Percentiles rank a stretch among this genome's conserved stretches.
Conservation (phyloP, 2,329 filamentous ascomycete species). For the Corinectria fuckeliana region DNA sequence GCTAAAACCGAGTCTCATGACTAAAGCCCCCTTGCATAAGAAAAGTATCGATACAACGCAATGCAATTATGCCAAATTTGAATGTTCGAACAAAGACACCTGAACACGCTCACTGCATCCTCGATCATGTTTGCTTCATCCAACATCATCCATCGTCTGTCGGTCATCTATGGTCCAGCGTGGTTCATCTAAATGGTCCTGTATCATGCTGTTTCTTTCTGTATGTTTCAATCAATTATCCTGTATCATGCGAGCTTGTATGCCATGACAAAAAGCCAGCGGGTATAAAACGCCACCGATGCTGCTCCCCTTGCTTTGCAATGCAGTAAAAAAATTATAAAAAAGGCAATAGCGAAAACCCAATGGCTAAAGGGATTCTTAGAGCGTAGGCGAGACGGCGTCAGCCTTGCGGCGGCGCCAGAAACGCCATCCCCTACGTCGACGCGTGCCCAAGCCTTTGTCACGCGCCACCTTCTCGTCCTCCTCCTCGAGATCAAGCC, state of each 20-base stretch:
- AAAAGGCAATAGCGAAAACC: constrained; percentile 12
- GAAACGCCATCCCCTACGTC: constrained; percentile 39
- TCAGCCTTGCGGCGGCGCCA: constrained; percentile 38
- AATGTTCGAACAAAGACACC: constrained; percentile 20
- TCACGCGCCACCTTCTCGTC: constrained; percentile 33
- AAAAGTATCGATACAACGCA: constrained; percentile 18
- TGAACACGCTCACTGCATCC: constrained; percentile 23
- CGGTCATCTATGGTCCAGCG: constrained; percentile 11
- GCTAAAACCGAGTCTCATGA: neutral
- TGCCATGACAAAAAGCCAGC: constrained; percentile 37
- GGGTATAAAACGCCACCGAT: constrained; percentile 48
- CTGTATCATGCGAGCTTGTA: constrained; percentile 32
- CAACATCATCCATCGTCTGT: constrained; percentile 1
- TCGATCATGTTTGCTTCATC: constrained; percentile 23
- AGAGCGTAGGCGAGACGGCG: constrained; percentile 6
- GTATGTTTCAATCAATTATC: constrained; percentile 36
- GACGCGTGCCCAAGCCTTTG: constrained; percentile 15
- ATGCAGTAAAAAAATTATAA: constrained; percentile 26
- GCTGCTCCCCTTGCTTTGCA: constrained; percentile 35
- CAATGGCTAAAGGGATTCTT: neutral
- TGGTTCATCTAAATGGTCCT: constrained; percentile 31
- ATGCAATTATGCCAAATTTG: constrained; percentile 19
- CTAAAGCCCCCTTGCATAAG: neutral
- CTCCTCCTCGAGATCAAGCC: constrained; percentile 62
- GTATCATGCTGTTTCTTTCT: constrained; percentile 24